Base-by-base conservation (phyloP, 257 asterid genomes). In the Capsicum pubescens region DNA sequence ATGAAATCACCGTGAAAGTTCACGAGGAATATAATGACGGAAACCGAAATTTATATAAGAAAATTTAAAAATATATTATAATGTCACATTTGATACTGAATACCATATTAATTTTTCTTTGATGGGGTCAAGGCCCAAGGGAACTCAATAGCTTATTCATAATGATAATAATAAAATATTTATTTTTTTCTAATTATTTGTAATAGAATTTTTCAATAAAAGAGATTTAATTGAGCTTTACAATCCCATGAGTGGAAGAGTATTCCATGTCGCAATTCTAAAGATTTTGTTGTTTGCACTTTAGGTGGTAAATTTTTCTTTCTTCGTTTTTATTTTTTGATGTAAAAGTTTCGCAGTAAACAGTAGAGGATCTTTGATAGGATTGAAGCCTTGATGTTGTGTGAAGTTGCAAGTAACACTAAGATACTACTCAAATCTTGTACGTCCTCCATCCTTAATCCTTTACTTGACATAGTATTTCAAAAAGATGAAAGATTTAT, bases 301-400 rank as follows among this genome's bases (percentile, higher is more conserved):
- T 19, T 74, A 74, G 80, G 61, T 21, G 59, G 12, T 50, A 21
- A 48, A 19, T 26, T 26, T 26, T 26, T 26, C 7, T 21, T 74
- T 19, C 36, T 58, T 36, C 32, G 69, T 48, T 52, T 48, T 81
- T 60, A 82, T 85, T 82, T 64, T 86, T 59, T 87, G 8, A 50
- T 21, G 46, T 21, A 12, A 50, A 12, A 13, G 44, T 74, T 74
- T 39, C 21, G 48, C 9, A 67, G 52, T 67, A 12, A 67, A 67
- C 8, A 35, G 48, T 74, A 13, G 61, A 74, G 19, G 61, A n/a
- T 48, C 46, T 12, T 74, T 74, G 8, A 67, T 6, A 72, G 57
- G 42, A 39, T 2, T 39, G 42, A 39, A 39, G 2, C 42, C 42
- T 39, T 39, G 42, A 39, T 39, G 42, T 26, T 26, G 32, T 26